Evolutionary conservation across 2,329 filamentous ascomycete genomes (phyloP).

Genomic region (Penicillium sumatraense): DNA sequence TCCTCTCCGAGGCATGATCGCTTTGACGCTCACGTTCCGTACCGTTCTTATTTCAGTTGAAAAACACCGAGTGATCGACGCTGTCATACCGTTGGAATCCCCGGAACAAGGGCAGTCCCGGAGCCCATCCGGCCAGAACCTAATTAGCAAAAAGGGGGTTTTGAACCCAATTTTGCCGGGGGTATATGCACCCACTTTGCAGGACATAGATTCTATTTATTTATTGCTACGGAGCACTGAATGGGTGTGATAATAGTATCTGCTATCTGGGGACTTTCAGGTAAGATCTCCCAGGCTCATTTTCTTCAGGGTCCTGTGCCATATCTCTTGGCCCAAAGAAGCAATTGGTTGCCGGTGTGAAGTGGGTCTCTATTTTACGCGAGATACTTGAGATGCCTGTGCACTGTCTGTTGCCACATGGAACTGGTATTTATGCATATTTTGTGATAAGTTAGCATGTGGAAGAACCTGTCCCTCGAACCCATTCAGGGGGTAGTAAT

Average conservation of each 20-base stretch:
- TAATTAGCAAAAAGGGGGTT: not conserved
- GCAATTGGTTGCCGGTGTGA: not conserved
- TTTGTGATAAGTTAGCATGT: constrained; percentile 3
- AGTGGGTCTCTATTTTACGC: not conserved
- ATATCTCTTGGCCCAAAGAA: not conserved
- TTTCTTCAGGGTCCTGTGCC: not conserved
- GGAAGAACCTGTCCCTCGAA: not conserved
- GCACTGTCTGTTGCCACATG: not conserved
- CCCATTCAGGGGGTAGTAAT: constrained; percentile 16
- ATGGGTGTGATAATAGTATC: not conserved
- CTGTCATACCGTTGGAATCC: constrained; percentile 8
- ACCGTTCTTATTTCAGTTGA: not conserved
- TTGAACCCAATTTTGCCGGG: not conserved
- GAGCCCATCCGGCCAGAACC: not conserved
- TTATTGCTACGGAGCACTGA: not conserved
- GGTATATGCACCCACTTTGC: not conserved
- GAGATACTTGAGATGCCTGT: not conserved
- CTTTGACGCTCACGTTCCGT: not conserved
- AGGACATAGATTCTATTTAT: not conserved
- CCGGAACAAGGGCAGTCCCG: not conserved
- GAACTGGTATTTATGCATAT: not conserved
- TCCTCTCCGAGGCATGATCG: constrained; percentile 5
- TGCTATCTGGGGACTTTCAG: not conserved
- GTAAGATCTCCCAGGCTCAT: not conserved
- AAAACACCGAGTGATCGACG: constrained; percentile 8